Conservation (phyloP, 2,329 filamentous ascomycete species). For the Phaeosphaeria sp. region DNA sequence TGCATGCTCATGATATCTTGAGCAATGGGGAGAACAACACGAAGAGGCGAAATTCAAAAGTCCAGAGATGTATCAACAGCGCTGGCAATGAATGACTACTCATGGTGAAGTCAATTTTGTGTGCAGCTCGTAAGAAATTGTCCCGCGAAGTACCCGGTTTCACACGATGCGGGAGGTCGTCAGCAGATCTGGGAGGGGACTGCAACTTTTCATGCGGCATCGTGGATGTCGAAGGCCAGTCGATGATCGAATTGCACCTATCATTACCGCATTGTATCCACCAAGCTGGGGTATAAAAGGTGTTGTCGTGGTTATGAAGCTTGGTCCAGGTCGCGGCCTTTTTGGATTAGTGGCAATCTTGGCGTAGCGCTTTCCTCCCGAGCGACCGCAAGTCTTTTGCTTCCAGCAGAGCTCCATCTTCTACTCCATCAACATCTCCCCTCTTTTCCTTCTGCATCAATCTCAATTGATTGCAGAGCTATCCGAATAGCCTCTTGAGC, state of each 20-base stretch:
- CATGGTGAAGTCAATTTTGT: background rate
- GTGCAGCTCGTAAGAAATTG: background rate
- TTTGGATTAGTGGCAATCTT: slow-evolving; percentile 26
- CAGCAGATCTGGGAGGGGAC: no score
- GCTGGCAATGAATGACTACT: background rate
- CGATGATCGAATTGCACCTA: no score
- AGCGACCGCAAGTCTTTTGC: slow-evolving; percentile 37
- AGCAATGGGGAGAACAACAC: background rate
- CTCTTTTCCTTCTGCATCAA: slow-evolving; percentile 50
- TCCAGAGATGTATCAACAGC: background rate
- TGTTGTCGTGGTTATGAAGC: slow-evolving; percentile 6
- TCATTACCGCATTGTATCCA: background rate
- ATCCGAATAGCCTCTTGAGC: slow-evolving; percentile 51
- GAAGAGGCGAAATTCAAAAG: background rate
- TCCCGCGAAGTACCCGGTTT: no score
- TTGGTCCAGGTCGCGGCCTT: slow-evolving; percentile 11
- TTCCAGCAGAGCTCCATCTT: slow-evolving; percentile 42
- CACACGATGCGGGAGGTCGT: no score
- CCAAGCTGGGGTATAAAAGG: background rate
- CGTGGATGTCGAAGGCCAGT: no score
- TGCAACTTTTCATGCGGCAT: no score
- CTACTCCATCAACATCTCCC: slow-evolving; percentile 49
- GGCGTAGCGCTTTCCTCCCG: slow-evolving; percentile 35
- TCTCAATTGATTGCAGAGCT: slow-evolving; percentile 54
- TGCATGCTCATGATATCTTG: background rate